Conservation (phyloP, 257 asterid genomes). For the Solanum pinnatisectum region DNA sequence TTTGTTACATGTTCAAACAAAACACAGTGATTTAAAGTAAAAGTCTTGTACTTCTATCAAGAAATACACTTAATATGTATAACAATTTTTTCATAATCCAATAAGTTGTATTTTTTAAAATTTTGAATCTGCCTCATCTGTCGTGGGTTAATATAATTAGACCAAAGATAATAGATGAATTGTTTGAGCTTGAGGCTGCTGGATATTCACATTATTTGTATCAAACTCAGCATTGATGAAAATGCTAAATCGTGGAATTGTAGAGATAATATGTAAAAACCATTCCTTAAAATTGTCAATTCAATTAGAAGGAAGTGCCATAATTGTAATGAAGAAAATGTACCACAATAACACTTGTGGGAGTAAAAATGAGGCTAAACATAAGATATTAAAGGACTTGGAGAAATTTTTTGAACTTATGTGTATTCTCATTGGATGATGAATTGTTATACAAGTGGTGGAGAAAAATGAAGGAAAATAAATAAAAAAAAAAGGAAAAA, state of each 20-base stretch:
- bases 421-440: neutral
- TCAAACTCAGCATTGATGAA: neutral
- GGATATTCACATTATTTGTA: neutral
- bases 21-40: no score
- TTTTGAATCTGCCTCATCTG: no score
- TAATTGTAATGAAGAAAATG: neutral
- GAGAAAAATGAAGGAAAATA: neutral
- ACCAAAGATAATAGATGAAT: no score
- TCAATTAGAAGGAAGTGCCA: neutral
- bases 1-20: no score
- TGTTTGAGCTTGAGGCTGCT: no score
- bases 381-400: neutral
- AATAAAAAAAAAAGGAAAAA: neutral
- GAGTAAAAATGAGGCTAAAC: neutral
- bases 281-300: neutral
- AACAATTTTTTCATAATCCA: fast-evolving
- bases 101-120: no score
- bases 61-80: no score
- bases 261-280: neutral
- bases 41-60: no score
- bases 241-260: neutral
- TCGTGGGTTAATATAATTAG: no score
- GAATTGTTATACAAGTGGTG: neutral
- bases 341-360: neutral
- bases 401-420: neutral